Evolutionary conservation across 805 yeast species (phyloP), one percentile per base, ranked within the genome.

Genomic region (Kluyveromyces aestuarii): DNA sequence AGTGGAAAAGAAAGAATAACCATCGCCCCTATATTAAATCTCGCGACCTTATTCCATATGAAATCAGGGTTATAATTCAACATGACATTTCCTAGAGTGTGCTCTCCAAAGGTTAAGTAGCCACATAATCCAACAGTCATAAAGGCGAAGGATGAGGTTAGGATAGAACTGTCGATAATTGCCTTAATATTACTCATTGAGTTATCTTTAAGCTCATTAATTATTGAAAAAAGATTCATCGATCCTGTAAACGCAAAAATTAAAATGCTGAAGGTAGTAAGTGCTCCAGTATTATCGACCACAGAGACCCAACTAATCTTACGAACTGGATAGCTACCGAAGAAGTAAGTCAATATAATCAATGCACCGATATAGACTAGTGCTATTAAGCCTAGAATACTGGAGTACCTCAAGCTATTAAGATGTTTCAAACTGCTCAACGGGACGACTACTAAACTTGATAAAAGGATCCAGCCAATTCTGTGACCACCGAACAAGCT

Each of bases 221-320:
- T 77, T 46, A 86, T 83, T 9, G 88, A 81, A 61, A 82, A 84
- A 73, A 85, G 79, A 64, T 84, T 86, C 68, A 86, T 91, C 50
- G 84, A 84, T 45, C 93, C 88, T 0, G 91, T 84, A 64, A 76
- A 86, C 1, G 95, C 93, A 65, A 86, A 82, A 13, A 86, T 82
- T 37, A 85, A 76, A 48, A 86, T 82, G 25, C 87, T 84, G 57
- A 86, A 81, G 8, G 88, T 79, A 21, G 84, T 74, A 50, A 83
- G 67, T 8, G 78, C 61, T 1, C 76, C 75, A 46, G 67, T 68
- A 30, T 66, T 51, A 21, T 73, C 71, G 38, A 75, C 71, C 1
- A 77, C 72, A n/a, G 62, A 55, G 50, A 70, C 56, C 60, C 72
- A 63, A 30, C 70, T 66, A 8, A 79, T 53, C 35, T 70, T 59